Base-by-base conservation (phyloP, 331 rosid species). In the Dryas integrifolia region DNA sequence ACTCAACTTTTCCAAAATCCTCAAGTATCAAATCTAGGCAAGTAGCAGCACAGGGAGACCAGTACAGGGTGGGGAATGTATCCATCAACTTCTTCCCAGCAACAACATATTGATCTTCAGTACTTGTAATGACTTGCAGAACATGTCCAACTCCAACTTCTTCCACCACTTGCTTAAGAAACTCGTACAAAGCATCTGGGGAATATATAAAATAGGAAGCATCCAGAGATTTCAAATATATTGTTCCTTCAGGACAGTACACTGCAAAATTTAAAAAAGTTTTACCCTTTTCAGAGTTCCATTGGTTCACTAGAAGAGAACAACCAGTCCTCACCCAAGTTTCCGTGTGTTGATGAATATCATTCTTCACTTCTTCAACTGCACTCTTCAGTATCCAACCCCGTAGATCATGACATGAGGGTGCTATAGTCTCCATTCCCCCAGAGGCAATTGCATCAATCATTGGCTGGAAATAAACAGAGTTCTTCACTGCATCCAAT, bases 401-500 rank as follows among this genome's bases (percentile, higher is more conserved):
- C 18, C 50, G 73, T 21, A 78, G 77, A 72, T 78, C 73, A 48
- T 64, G 73, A 65, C 46, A 78, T 15, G 77, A 78, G 62, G 82
- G 77, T 10, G 69, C 73, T 15, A 38, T 3, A 56, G 58, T 14
- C 77, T 24, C 69, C 50, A 46, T 64, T 64, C 73, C 77, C 18
- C 77, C 57, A 9, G 77, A 71, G 2, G 26, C 73, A 64, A 78
- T 65, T 30, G 73, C 77, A 3, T 78, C 63, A 39, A 72, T 57
- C 82, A 78, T 78, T 35, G 82, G 82, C 70, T 78, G 82, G 61
- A 78, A 72, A 78, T 78, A 72, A 71, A 78, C 69, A 13, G 82
- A 78, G 51, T 65, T 69, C 69, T 72, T 77, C 72, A 77, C 69
- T 0, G 56, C 68, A 64, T 65, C 82, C 35, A 72, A 55, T 6